Evolutionary conservation across 148 eudicot genomes (phyloP).

Genomic region (Rhododendron henanense): DNA sequence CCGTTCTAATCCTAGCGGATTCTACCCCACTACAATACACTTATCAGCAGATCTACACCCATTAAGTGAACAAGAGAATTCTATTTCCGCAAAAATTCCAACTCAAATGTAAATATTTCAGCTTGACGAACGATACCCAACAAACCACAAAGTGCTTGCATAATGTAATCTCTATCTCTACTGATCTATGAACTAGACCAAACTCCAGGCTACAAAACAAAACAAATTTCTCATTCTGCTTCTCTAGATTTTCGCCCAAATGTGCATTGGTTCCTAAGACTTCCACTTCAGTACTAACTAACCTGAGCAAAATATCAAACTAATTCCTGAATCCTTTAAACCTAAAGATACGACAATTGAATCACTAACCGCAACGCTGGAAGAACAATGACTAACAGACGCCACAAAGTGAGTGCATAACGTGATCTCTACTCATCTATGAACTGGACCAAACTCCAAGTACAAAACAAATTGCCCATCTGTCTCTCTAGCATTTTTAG

Average conservation of each 20-base stretch:
- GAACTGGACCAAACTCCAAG: background rate
- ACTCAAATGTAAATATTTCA: background rate
- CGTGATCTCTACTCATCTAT: background rate
- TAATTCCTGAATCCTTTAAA: background rate
- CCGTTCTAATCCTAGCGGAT: background rate
- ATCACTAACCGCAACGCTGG: background rate
- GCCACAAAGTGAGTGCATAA: background rate
- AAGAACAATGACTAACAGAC: background rate
- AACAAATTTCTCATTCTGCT: background rate
- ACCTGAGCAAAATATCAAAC: background rate
- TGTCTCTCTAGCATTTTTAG: background rate
- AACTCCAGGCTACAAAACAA: background rate
- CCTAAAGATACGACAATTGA: background rate
- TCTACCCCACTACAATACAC: background rate
- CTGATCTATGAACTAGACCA: background rate
- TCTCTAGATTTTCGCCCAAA: background rate
- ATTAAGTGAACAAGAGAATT: background rate
- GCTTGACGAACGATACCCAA: background rate
- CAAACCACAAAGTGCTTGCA: background rate
- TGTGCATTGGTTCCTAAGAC: background rate
- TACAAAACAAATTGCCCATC: background rate
- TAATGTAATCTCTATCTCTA: background rate
- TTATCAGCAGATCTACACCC: background rate
- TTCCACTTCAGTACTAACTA: background rate
- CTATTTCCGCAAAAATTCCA: background rate